These are phyloP conservation scores for Colletotrichum coccodes DNA, from an alignment of 2,329 filamentous ascomycete genomes.

Conservation along the genomic window DNA sequence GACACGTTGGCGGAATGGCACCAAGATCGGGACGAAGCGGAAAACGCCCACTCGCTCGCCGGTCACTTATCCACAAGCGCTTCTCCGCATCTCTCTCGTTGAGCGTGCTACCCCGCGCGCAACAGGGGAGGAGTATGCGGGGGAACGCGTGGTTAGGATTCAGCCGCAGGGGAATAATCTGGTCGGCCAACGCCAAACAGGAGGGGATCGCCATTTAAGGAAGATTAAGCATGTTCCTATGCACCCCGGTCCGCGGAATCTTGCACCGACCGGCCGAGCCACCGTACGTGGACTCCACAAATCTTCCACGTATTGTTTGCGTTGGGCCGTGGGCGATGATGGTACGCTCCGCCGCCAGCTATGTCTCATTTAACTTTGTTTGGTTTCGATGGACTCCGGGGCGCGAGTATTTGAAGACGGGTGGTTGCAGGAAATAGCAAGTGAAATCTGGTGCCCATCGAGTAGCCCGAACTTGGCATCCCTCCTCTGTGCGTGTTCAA, in stretches of 20 bases:
- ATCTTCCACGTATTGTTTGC: constrained; percentile 31
- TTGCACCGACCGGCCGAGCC: constrained; percentile 21
- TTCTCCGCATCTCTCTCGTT: constrained; percentile 5
- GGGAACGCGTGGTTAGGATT: background rate
- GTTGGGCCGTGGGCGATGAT: background rate
- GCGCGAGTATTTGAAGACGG: constrained; percentile 3
- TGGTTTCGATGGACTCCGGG: background rate
- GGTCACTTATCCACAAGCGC: background rate
- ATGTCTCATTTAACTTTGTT: background rate
- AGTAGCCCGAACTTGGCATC: background rate
- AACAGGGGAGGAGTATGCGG: background rate
- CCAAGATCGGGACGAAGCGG: background rate
- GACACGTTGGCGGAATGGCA: too few species aligned
- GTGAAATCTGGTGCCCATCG: background rate
- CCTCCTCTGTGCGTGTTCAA: background rate
- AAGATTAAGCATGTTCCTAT: background rate
- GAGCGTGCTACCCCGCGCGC: background rate
- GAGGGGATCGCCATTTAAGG: background rate
- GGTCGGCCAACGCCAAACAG: background rate
- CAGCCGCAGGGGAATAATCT: constrained; percentile 6
- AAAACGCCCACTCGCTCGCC: background rate
- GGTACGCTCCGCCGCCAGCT: background rate
- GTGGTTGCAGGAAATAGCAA: background rate
- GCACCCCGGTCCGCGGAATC: constrained; percentile 9
- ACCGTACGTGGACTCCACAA: constrained; percentile 12